Evolutionary conservation across 2,329 filamentous ascomycete species (phyloP), one percentile per base, ranked within the genome.

Genomic region (Ilyonectria mors-panacis): DNA sequence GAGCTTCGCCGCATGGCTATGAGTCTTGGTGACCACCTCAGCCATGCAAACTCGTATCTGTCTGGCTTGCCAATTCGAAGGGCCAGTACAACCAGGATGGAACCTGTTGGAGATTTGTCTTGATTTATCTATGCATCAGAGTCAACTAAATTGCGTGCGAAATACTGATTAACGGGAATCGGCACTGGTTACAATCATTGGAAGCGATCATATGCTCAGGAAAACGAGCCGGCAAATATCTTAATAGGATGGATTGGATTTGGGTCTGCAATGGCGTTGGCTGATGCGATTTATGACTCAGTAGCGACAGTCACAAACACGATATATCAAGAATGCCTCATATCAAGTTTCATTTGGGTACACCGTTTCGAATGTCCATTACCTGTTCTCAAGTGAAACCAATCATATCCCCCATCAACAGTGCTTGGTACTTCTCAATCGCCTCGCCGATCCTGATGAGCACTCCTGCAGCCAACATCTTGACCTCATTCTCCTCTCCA

Each of bases 361-460:
- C 12, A 47, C 33, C 10, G 15, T 21, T 9, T 47, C 26, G 7
- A 15, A 45, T n/a, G 23, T 28, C 10, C 13, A n/a, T 48, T n/a
- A 4, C 15, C 51, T 28, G 5, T 51, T 7, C 47, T 21, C 13
- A 76, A 47, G 63, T 64, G 33, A 80, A 83, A 1, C 81, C 83
- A 56, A 89, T 83, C 82, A 89, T 79, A 68, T 93, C 88, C 1
- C 94, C 94, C 83, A 96, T 88, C 74, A 97, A 80, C 65, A 93
- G 79, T 63, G 90, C 88, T 79, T 95, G 92, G 77, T 94, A 94
- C 80, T 90, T 92, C 76, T 97, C 93, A 70, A 95, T 90, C 9
- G 94, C 90, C 80, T 98, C 95, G 53, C 91, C 88, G 72, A 94
- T 85, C 76, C 92, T 92, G 37, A 98, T 88, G 73, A 97, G 80